These are phyloP conservation scores for Globisporangium paroecandrum DNA, from an alignment of 352 stramenopile genomes.

Conservation along the genomic window DNA sequence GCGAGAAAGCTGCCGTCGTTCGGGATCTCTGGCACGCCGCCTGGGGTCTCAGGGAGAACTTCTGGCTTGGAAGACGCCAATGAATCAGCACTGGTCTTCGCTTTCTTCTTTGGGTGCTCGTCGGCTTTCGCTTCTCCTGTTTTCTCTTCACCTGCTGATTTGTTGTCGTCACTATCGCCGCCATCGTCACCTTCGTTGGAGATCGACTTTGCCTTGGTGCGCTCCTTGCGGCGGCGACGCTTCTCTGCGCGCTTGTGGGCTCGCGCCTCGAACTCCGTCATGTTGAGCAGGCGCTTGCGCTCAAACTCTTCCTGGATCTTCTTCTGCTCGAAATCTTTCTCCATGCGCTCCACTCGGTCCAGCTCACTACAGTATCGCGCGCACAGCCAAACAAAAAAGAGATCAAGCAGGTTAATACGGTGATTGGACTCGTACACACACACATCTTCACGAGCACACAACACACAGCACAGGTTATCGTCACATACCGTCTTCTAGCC, in stretches of 20 bases:
- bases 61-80: background rate
- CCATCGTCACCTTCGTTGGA: slow-evolving; percentile 22
- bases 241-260: slow-evolving; percentile 75
- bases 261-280: slow-evolving; percentile 66
- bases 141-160: background rate
- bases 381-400: background rate
- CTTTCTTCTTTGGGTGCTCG: slow-evolving; percentile 16
- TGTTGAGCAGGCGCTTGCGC: slow-evolving; percentile 53
- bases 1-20: slow-evolving; percentile 83
- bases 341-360: slow-evolving; percentile 88
- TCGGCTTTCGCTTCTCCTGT: background rate
- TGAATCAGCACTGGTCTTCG: slow-evolving; percentile 14
- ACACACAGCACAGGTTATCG: background rate
- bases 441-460: background rate
- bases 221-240: slow-evolving; percentile 68
- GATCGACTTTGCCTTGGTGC: slow-evolving; percentile 46
- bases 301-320: slow-evolving; percentile 69
- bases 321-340: slow-evolving; percentile 72
- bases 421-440: too few species aligned
- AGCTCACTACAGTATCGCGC: slow-evolving; percentile 69
- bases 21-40: slow-evolving; percentile 67
- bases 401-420: background rate
- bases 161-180: slow-evolving; percentile 16
- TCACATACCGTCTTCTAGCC: slow-evolving; percentile 66
- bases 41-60: slow-evolving; percentile 55